phyloP scores from a whole-genome alignment of 1,284 basidiomycete species.

The Mycosarcoma mackinlayi region DNA sequence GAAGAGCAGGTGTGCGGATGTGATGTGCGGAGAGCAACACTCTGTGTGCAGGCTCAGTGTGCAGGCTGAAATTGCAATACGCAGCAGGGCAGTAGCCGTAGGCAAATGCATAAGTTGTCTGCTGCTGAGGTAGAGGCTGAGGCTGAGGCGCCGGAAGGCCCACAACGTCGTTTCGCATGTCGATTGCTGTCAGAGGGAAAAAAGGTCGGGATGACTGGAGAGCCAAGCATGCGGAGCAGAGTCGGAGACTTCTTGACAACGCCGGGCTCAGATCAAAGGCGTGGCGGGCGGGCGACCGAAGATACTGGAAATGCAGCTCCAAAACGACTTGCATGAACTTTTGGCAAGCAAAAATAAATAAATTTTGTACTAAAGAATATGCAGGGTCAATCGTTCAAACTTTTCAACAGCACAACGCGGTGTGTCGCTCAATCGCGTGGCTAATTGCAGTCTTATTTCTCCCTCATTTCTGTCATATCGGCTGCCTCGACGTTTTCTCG shows the following conservation, averaged over 20 bases:
- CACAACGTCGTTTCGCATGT: conserved; percentile 12
- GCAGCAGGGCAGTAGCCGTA: background rate
- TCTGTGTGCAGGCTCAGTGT: too few relatives aligned
- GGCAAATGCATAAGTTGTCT: background rate
- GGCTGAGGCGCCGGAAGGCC: background rate
- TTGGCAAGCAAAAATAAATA: background rate
- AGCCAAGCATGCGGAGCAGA: conserved; percentile 3
- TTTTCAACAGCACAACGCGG: background rate
- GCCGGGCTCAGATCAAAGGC: conserved; percentile 17
- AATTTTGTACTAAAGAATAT: background rate
- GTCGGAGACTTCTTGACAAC: conserved; percentile 6
- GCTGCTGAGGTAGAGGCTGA: background rate
- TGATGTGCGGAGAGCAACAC: background rate
- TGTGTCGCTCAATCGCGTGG: conserved; percentile 7
- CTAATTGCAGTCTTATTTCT: background rate
- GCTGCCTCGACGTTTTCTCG: too few relatives aligned
- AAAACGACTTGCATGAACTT: background rate
- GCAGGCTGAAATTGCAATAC: background rate
- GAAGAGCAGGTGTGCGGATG: background rate
- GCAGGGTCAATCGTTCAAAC: conserved; percentile 5
- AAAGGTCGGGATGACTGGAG: background rate
- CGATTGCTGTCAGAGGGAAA: background rate
- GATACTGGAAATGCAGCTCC: background rate
- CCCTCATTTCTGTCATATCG: background rate
- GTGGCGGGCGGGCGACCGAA: conserved; percentile 2